These are phyloP conservation scores for Chrysochromulina parva DNA, from an alignment of 78 protist species.

Conservation along the genomic window DNA sequence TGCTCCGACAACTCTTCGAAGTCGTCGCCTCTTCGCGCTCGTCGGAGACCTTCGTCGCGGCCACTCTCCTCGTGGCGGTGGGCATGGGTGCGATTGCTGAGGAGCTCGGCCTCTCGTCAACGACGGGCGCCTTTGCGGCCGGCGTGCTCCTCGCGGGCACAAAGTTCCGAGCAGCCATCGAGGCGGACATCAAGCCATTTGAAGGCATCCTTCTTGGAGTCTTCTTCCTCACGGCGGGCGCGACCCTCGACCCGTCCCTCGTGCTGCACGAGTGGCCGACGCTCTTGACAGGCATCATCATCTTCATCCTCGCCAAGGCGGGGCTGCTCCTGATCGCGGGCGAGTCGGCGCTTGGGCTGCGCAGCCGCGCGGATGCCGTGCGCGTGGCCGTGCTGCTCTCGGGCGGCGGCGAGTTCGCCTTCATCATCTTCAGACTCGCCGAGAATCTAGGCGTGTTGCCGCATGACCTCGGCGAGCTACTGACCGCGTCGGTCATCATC, in stretches of 20 bases:
- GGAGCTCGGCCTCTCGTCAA: background rate
- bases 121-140: background rate
- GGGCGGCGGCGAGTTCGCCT: background rate
- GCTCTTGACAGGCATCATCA: background rate
- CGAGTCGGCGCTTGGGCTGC: no score
- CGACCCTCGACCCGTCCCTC: background rate
- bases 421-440: background rate
- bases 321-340: no score
- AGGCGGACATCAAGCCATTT: background rate
- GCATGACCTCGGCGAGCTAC: background rate
- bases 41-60: background rate
- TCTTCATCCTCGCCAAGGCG: background rate
- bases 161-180: background rate
- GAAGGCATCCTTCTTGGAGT: background rate
- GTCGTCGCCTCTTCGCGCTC: background rate
- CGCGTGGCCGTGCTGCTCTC: background rate
- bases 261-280: background rate
- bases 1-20: background rate
- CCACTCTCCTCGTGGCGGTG: background rate
- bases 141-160: background rate
- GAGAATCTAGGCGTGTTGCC: background rate
- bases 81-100: background rate
- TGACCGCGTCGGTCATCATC: background rate
- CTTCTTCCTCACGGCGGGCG: background rate
- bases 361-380: background rate